Evolutionary conservation across 768 basidiomycete genomes (phyloP), one percentile per base, ranked within the genome.

Genomic region (Clitopilus passeckerianus): DNA sequence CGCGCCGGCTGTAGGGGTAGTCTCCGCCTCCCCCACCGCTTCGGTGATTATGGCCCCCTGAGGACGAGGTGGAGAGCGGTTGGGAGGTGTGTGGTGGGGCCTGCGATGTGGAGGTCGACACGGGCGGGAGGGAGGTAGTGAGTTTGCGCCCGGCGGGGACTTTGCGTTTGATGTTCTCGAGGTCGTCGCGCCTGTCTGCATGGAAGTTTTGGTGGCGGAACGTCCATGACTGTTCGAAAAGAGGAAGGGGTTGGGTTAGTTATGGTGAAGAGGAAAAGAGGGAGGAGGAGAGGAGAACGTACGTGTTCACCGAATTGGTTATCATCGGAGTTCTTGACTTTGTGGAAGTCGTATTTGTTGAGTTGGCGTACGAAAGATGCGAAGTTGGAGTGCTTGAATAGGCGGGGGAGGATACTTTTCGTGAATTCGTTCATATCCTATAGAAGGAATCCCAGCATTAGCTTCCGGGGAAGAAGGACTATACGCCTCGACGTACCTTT

Each of bases 321-420:
- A 65, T 92, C 92, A 63, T 94, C 93, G 1, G 86, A 86, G 66
- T 91, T 93, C 73, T 95, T 95, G 63, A 95, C 90, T 79, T 96
- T 96, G 80, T 95, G 94, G 65, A 96, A 96, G 74, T 95, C 94
- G 70, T 96, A 96, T 72, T 95, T 96, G 80, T 96, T 96, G 34
- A 96, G 79, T 72, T 96, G 94, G 9, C 93, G 83, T 5, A 96
- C 94, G 68, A 96, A 96, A 57, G 83, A 85, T 30, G 93, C 93
- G 71, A 96, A 96, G 69, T 96, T 96, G 6, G 90, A 93, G 70
- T 96, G 93, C 71, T 95, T 95, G 85, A 96, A 96, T 80, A 94
- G 86, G 35, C 90, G 87, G 6, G 93, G 93, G 7, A 96, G 82
- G 70, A 95, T 90, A 24, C 79, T 85, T 73, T 93, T 94, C 35